Evolutionary conservation across 2,329 filamentous ascomycete species (phyloP), one percentile per base, ranked within the genome.

Genomic region (Tolypocladium pustulatum): DNA sequence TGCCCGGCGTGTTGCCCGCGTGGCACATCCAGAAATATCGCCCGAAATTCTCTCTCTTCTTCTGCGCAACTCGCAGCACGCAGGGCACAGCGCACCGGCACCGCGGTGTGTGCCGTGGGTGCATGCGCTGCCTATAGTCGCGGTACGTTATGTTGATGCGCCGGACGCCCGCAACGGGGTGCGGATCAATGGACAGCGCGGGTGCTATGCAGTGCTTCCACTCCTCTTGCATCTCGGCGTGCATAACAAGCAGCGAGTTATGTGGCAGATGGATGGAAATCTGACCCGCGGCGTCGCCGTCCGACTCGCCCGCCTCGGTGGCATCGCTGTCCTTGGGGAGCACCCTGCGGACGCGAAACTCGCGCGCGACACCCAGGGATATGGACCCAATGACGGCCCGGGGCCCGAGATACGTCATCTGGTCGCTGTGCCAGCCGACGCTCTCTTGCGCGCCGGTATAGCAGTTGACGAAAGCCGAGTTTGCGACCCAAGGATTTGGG

Each of bases 11-110:
- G 66, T 86, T 89, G 8, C 87, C 85, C 0, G 85, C 84, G 73
- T 96, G 84, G 67, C 94, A 97, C 88, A 93, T 94, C 91, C 91
- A 96, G 73, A 95, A 94, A 69, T 97, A 96, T 65, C 81, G 80
- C 0, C 93, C 92, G 63, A 84, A 79, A 57, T 85, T 93, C 64
- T 89, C 88, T 65, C 81, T 85, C 73, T 88, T 91, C 67, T 80
- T 85, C 74, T 92, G 90, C 20, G 92, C 90, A 46, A 91, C 91
- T 51, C 91, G 80, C 62, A 97, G 75, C 10, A 88, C 77, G 37
- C 78, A 77, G 0, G 90, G 84, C 4, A 92, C 79, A 0, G 80
- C 79, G 66, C 93, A 97, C 38, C 78, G 80, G 69, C 94, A 99
- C 58, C 79, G 83, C 0, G 92, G 92, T 0, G 90, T 97, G 65